Conservation (phyloP, 371 early-diverging fungal species). For the Apophysomyces trapeziformis region DNA sequence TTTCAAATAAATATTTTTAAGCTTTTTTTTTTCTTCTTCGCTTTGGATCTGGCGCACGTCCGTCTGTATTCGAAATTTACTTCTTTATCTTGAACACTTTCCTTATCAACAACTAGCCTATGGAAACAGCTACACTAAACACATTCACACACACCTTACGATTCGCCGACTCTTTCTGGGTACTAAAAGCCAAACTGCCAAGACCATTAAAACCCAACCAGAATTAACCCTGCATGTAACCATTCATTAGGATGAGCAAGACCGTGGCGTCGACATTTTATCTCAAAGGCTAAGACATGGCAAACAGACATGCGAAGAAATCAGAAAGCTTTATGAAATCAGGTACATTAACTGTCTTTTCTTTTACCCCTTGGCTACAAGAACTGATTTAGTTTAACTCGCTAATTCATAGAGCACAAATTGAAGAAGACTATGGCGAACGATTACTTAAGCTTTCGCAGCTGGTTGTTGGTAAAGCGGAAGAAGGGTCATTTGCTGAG, state of each 20-base stretch:
- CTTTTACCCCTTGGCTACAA: too few relatives aligned
- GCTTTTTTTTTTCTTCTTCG: neutral
- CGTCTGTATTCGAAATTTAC: neutral
- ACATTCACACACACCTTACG: slow-evolving; percentile 5
- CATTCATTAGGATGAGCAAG: slow-evolving; percentile 18
- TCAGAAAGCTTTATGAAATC: slow-evolving; percentile 28
- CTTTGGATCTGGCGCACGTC: neutral
- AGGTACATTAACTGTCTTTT: slow-evolving; percentile 15
- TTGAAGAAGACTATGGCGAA: slow-evolving; percentile 48
- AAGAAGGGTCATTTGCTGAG: slow-evolving; percentile 47
- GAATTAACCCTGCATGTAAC: neutral
- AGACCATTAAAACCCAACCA: neutral
- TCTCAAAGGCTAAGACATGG: slow-evolving; percentile 17
- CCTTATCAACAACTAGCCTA: neutral
- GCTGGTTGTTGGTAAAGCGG: slow-evolving; percentile 35
- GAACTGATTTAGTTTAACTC: too few relatives aligned
- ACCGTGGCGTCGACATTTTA: slow-evolving; percentile 22
- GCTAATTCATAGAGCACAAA: slow-evolving; percentile 24
- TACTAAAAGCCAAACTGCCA: slow-evolving; percentile 4
- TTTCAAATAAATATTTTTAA: slow-evolving; percentile 4
- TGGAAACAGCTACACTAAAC: slow-evolving; percentile 9
- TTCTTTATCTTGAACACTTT: neutral
- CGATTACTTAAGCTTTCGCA: slow-evolving; percentile 37
- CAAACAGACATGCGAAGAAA: slow-evolving; percentile 33
- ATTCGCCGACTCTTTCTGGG: slow-evolving; percentile 31